Base-by-base conservation (phyloP, 768 basidiomycete species). In the Boletellus emodensis region DNA sequence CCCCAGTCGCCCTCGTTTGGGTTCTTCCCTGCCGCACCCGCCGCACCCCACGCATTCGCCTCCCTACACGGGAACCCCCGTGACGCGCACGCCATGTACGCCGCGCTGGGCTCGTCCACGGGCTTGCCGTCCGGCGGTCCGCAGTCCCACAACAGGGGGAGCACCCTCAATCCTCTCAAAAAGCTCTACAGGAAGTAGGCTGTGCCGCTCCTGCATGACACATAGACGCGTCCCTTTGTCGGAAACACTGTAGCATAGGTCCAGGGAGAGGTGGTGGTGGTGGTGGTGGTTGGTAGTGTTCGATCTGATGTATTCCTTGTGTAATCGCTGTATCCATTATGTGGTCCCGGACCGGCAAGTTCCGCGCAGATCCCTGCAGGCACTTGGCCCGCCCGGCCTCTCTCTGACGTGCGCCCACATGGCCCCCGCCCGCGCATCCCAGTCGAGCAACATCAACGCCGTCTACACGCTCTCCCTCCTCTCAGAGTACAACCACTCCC, bases 401-500 rank as follows among this genome's bases (percentile, higher is more conserved):
- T 20, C 39, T 38, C 32, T 52, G 8, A 11, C 20, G 40, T 34
- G 38, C 53, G 41, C 39, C 35, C n/a, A 53, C 37, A 71, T 76
- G 73, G 68, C 66, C 34, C 74, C 71, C 6, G 62, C 69, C n/a
- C 69, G 67, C 52, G 64, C 61, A 51, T 53, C 66, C 33, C 64
- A 61, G 54, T 48, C 56, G 40, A 56, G 62, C 52, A 66, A 68
- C 54, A 61, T 70, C 48, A 67, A 69, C 57, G 69, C 80, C 2
- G 77, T 83, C 22, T 82, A 85, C 70, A 75, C 85, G 8, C 80
- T 90, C 55, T 66, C 81, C 37, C 75, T 90, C 52, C 81, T 93
- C 60, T 75, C 80, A 50, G 90, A 94, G 67, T 93, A 91, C 74
- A 85, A 84, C 14, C 93, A 98, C 69, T 85, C 87, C 24, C 86